These are phyloP conservation scores for Oryza meridionalis DNA, from an alignment of 176 grass and related monocot species.

Conservation along the genomic window DNA sequence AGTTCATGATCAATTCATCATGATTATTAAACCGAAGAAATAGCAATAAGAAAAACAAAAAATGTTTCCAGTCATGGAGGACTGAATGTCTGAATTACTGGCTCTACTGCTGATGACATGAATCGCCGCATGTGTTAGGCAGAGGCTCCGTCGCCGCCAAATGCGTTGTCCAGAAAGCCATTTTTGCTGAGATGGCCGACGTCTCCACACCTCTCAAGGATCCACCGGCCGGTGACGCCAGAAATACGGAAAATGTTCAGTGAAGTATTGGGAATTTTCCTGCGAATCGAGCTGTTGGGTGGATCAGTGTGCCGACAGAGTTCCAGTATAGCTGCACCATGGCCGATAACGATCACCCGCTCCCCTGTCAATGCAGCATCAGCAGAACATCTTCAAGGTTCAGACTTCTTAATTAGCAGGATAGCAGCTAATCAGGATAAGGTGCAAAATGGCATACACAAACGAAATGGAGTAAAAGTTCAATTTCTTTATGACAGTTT, in stretches of 20 bases:
- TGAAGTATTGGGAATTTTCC: conserved; percentile 57
- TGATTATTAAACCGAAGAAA: background rate
- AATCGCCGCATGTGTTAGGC: background rate
- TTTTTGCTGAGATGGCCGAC: conserved; percentile 40
- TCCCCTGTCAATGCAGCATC: conserved; percentile 36
- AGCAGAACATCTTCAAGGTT: background rate
- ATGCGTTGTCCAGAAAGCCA: conserved; percentile 46
- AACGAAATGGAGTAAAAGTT: background rate
- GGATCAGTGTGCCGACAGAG: conserved; percentile 44
- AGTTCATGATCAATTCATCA: background rate
- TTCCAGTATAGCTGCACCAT: conserved; percentile 62
- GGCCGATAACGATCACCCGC: conserved; percentile 58
- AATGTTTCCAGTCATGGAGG: background rate
- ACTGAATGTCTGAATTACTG: no score
- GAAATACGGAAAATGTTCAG: conserved; percentile 13
- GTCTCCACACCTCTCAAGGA: conserved; percentile 27
- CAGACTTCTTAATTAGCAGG: background rate
- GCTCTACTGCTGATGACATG: no score
- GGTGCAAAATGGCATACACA: background rate
- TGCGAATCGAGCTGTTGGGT: conserved; percentile 3
- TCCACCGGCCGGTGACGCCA: conserved; percentile 28
- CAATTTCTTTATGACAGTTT: background rate
- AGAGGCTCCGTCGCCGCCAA: conserved; percentile 53
- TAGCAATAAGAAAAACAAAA: background rate
- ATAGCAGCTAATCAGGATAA: background rate